Conservation (phyloP, 345 rosid genomes). For the Syzygium aromaticum region DNA sequence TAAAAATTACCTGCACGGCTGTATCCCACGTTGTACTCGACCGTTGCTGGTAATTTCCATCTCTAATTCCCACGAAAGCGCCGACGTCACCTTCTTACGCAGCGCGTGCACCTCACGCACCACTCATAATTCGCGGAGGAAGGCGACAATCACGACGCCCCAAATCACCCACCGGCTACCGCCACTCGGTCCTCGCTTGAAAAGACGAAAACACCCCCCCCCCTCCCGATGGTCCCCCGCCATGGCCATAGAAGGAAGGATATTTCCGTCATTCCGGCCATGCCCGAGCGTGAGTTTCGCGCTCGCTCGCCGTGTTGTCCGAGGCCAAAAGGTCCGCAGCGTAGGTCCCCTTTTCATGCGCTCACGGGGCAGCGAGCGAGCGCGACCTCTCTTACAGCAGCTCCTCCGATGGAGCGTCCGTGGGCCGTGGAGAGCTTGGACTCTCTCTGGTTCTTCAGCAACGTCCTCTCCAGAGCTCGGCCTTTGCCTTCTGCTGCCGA, state of each 20-base stretch:
- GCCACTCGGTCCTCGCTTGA: neutral
- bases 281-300: neutral
- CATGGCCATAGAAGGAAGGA: neutral
- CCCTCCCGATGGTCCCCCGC: neutral
- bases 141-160: neutral
- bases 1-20: neutral
- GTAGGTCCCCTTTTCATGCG: neutral
- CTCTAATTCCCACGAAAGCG: neutral
- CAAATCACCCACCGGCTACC: neutral
- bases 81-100: neutral
- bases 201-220: neutral
- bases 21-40: neutral
- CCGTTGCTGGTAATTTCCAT: neutral
- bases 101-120: neutral
- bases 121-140: neutral
- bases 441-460: constrained; percentile 19
- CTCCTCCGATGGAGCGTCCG: neutral
- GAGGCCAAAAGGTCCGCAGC: neutral
- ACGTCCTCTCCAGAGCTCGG: neutral
- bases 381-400: too few relatives aligned
- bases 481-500: neutral
- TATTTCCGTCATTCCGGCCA: neutral
- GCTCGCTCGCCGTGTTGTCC: neutral
- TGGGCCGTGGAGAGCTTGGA: neutral
- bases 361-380: neutral